A percentile compares a stretch with the other conserved stretches of the same genome.
phyloP scores from a whole-genome alignment of 177 flowering plant species.

The Vitis hybrid region DNA sequence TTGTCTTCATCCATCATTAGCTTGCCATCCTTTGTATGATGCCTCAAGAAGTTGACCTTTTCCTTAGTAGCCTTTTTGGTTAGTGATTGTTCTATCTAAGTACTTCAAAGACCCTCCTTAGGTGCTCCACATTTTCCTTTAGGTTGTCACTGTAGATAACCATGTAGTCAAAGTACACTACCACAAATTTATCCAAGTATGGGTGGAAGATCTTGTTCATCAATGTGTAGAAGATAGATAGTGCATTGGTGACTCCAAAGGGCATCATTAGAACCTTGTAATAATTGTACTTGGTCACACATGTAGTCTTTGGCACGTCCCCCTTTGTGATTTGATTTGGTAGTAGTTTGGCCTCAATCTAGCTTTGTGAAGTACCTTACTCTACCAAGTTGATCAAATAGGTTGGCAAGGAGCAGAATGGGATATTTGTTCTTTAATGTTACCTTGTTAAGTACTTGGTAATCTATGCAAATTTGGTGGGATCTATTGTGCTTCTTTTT shows the following conservation, averaged over 20 bases:
- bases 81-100: neutral
- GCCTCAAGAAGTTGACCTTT: neutral
- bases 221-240: constrained; percentile 1
- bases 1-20: neutral
- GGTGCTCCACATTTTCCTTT: neutral
- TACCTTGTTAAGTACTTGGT: neutral
- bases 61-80: neutral
- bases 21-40: neutral
- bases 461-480: neutral
- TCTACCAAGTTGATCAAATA: neutral
- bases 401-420: neutral
- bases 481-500: neutral
- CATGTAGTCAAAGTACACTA: constrained; percentile 8
- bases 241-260: constrained; percentile 5
- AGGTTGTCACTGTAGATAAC: neutral
- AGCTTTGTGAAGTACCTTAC: constrained; percentile 4
- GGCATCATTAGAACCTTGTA: constrained; percentile 8
- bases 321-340: neutral
- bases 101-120: neutral
- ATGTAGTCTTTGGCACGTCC: neutral
- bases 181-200: neutral
- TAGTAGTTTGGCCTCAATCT: constrained; percentile 2
- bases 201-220: constrained; percentile 6
- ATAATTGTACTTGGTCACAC: neutral
- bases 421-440: constrained; percentile 7